Evolutionary conservation across 768 basidiomycete genomes (phyloP), one percentile per base, ranked within the genome.

Genomic region (Serendipita indica): DNA sequence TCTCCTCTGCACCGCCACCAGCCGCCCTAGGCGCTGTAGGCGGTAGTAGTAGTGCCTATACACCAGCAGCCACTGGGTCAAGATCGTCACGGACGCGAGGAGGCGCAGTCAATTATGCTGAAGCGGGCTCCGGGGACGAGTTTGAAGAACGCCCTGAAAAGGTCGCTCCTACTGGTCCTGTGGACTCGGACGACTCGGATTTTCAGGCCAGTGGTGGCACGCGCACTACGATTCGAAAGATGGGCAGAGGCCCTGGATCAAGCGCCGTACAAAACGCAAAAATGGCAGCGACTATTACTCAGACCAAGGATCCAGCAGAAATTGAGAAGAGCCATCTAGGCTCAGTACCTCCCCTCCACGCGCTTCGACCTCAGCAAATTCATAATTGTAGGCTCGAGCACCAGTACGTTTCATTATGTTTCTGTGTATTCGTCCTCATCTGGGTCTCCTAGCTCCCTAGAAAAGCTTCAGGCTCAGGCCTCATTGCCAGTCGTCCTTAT

Each of bases 261-360:
- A 27, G 22, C 32, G 12, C 25, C n/a, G 49, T 27, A 60, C 70
- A 73, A 68, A 72, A 13, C 66, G 72, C 49, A 63, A 63, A 6
- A 64, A 67, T 33, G 60, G 71, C 27, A 34, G 60, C 16, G 3
- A 3, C 3, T 20, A 63, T 46, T 61, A 60, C 57, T 10, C 18
- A 20, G 34, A 34, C 18, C 33, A 77, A 80, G 69, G 72, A 73
- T 81, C 80, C 72, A 78, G 77, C 76, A 25, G 85, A 86, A 60
- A 67, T 87, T 20, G 89, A 90, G 49, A 89, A 91, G 73, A 92
- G 84, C 62, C 98, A 92, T 71, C 71, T 98, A 58, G 94, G 94
- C 0, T 75, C 81, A 73, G 74, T 90, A 0, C 88, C 90, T 1
- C 91, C 94, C 0, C 74, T 81, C 2, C 80, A 80, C 61, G 85